Evolutionary conservation across 2,329 filamentous ascomycete species (phyloP).

Genomic region (Aspergillus sp.): DNA sequence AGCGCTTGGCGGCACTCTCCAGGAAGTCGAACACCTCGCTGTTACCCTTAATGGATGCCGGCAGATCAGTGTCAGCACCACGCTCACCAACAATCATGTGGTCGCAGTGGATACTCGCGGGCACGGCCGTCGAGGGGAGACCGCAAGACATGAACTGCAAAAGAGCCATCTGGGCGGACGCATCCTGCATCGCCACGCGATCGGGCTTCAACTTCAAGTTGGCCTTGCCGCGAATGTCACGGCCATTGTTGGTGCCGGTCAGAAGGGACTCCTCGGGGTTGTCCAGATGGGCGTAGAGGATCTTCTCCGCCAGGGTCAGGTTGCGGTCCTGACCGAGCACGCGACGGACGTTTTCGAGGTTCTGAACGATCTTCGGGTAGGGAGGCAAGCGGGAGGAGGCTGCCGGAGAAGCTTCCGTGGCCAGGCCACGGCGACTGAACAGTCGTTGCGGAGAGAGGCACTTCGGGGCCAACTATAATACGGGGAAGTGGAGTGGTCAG

Average conservation of each 20-base stretch:
- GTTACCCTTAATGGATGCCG: conserved; percentile 83
- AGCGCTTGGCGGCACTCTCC: conserved; percentile 86
- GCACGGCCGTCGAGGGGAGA: conserved; percentile 83
- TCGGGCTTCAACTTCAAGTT: conserved; percentile 98
- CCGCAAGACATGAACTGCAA: conserved; percentile 98
- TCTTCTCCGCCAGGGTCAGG: conserved; percentile 94
- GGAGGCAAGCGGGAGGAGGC: conserved; percentile 65
- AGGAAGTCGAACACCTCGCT: conserved; percentile 98
- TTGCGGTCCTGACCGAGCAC: conserved; percentile 65
- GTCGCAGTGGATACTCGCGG: conserved; percentile 97
- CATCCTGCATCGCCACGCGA: conserved; percentile 98
- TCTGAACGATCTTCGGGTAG: conserved; percentile 78
- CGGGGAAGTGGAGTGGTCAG: conserved; percentile 10
- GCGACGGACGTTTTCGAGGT: conserved; percentile 72
- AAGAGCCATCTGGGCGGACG: conserved; percentile 96
- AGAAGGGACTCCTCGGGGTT: conserved; percentile 86
- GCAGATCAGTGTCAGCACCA: conserved; percentile 82
- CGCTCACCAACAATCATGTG: conserved; percentile 96
- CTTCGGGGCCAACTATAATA: conserved; percentile 32
- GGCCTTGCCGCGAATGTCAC: conserved; percentile 78
- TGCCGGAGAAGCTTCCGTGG: conserved; percentile 35
- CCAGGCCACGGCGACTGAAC: conserved; percentile 35
- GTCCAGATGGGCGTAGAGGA: conserved; percentile 93
- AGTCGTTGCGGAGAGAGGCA: conserved; percentile 36
- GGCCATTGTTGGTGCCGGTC: conserved; percentile 78